These are phyloP conservation scores for Barbarea vulgaris DNA, from an alignment of 345 rosid genomes.

Conservation along the genomic window DNA sequence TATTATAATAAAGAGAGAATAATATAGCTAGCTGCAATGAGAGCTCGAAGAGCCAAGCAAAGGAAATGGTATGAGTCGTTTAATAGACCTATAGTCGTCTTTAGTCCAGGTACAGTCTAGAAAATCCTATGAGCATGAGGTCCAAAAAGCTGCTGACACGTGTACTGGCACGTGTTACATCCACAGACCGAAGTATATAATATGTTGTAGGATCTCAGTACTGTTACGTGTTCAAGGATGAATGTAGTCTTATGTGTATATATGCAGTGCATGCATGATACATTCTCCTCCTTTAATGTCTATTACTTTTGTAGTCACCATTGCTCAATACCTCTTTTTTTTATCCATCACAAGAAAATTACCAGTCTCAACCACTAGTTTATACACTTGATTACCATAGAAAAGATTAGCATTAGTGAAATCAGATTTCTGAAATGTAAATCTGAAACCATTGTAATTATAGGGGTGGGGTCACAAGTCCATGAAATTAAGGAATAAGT, in stretches of 20 bases:
- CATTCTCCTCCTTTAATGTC: not conserved
- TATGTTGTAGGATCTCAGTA: constrained; percentile 17
- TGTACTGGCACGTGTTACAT: constrained; percentile 19
- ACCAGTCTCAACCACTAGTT: not conserved
- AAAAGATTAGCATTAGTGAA: not conserved
- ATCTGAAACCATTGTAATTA: not conserved
- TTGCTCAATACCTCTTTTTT: not conserved
- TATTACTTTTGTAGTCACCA: not conserved
- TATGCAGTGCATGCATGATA: constrained; percentile 20
- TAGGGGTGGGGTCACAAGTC: not conserved
- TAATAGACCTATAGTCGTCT: constrained; percentile 18
- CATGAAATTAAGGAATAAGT: constrained; percentile 26
- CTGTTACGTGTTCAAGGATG: constrained; percentile 23
- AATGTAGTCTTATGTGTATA: constrained; percentile 23
- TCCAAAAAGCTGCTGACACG: constrained; percentile 24
- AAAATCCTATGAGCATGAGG: constrained; percentile 19
- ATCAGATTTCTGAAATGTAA: not conserved
- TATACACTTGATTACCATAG: not conserved
- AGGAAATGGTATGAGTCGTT: not conserved
- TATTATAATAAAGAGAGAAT: not conserved
- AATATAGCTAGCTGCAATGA: constrained; percentile 1
- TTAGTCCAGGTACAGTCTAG: constrained; percentile 32
- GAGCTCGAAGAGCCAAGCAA: constrained; percentile 36
- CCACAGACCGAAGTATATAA: not conserved
- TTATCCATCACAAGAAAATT: not conserved